Conservation (phyloP, 306 rosid species). For the Rosa rugosa region DNA sequence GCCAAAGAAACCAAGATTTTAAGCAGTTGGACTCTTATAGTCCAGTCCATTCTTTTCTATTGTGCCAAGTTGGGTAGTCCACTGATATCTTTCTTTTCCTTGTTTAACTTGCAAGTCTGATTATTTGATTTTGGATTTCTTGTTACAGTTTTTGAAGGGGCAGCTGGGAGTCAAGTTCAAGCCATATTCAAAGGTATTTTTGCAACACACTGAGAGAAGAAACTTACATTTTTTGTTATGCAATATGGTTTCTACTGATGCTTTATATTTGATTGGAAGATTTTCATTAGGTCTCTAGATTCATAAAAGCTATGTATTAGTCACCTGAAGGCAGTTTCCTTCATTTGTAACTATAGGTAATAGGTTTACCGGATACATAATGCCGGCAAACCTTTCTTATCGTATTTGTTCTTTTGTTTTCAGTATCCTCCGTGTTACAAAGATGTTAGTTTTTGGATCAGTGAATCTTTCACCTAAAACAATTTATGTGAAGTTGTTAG, state of each 20-base stretch:
- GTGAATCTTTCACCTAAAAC: conserved; percentile 82
- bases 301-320: background rate
- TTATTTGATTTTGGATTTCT: conserved; percentile 27
- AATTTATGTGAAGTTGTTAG: conserved; percentile 95
- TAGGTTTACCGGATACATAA: conserved; percentile 7
- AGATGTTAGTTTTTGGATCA: conserved; percentile 95
- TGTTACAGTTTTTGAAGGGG: conserved; percentile 71
- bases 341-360: too few relatives aligned
- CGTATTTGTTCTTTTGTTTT: conserved; percentile 9
- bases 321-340: too few relatives aligned
- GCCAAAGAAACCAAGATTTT: background rate
- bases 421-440: conserved; percentile 97
- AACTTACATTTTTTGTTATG: background rate
- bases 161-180: conserved; percentile 84
- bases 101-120: background rate
- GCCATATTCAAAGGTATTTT: conserved; percentile 85
- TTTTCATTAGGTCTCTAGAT: background rate
- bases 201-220: conserved; percentile 2
- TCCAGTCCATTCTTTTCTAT: background rate
- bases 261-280: background rate
- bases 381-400: conserved; percentile 1
- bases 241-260: background rate
- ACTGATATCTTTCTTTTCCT: background rate
- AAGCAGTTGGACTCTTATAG: background rate
- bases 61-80: conserved; percentile 7